Base-by-base conservation (phyloP, 176 grass and related monocot species). In the Themeda triandra region DNA sequence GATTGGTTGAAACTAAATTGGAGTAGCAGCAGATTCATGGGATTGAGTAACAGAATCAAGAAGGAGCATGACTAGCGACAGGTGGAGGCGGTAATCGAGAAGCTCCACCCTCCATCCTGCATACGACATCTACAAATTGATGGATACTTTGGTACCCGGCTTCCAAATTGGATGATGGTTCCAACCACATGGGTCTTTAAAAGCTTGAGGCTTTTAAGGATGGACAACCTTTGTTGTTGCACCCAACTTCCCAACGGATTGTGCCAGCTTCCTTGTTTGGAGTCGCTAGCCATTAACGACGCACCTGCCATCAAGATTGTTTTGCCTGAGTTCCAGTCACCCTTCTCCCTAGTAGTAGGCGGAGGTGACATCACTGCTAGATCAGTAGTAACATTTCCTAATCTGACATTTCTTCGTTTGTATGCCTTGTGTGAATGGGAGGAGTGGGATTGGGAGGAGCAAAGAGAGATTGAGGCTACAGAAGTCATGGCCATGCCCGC, bases 401-500 rank as follows among this genome's bases (percentile, higher is more conserved):
- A 3, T 4, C 35, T 85, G 11, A 28, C 4, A 24, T 0, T 0
- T 58, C 19, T 85, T 10, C 0, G 0, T 1, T 19, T 77, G 5
- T 0, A 0, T 2, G 64, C 8, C 12, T 8, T 85, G 24, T 4
- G 10, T 2, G 18, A 10, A 44, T 85, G 44, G 87, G 28, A 80
- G 60, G 63, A 69, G 28, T 84, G 82, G 87, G 35, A 69, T 0
- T 63, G 37, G 39, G 71, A 88, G 74, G 80, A 41, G 66, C 66
- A 42, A 2, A 11, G 33, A 3, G 8, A 62, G 41, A 56, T 5
- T 40, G 35, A 2, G 19, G 5, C 67, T 69, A 1, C 19, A 40
- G 35, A 69, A 2, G 19, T 8, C 13, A 65, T 74, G 8, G 70
- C 70, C 70, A 83, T 75, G 81, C 69, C 69, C 8, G 1, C 58